phyloP scores from a whole-genome alignment of 2,329 filamentous ascomycete genomes.

The Diplodia corticola region DNA sequence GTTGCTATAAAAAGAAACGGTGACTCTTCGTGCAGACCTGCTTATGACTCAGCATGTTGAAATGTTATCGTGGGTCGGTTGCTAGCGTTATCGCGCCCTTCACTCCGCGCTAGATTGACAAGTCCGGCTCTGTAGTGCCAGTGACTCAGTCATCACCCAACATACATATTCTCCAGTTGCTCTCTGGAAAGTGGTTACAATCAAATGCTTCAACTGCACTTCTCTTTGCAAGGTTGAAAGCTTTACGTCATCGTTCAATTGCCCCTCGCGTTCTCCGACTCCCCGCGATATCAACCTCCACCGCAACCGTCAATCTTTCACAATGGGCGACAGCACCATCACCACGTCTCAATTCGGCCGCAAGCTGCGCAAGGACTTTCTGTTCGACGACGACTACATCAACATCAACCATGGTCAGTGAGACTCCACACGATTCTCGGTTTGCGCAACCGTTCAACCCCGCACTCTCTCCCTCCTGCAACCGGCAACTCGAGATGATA shows the following conservation, averaged over 20 bases:
- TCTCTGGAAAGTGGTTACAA: too few species aligned
- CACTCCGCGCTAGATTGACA: not conserved
- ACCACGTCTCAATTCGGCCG: slow-evolving; percentile 48
- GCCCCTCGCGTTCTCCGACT: not conserved
- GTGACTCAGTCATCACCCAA: not conserved
- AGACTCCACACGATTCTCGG: not conserved
- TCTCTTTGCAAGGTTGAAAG: not conserved
- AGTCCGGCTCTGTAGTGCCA: not conserved
- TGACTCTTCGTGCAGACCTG: too few species aligned
- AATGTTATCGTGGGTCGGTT: not conserved
- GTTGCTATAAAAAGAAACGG: not conserved
- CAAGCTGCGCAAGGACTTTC: slow-evolving; percentile 63
- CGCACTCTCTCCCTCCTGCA: not conserved
- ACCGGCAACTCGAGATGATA: not conserved
- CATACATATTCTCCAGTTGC: not conserved
- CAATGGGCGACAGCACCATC: slow-evolving; percentile 2
- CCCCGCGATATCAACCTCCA: not conserved
- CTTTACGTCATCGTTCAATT: not conserved
- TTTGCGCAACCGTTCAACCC: not conserved
- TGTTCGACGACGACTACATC: slow-evolving; percentile 65
- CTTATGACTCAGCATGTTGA: not conserved
- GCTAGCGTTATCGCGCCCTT: not conserved
- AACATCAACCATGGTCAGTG: slow-evolving; percentile 77
- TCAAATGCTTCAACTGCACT: not conserved
- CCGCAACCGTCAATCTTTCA: not conserved